Evolutionary conservation across 177 flowering plant genomes (phyloP), one percentile per base, ranked within the genome.

Genomic region (Vitis hybrid): DNA sequence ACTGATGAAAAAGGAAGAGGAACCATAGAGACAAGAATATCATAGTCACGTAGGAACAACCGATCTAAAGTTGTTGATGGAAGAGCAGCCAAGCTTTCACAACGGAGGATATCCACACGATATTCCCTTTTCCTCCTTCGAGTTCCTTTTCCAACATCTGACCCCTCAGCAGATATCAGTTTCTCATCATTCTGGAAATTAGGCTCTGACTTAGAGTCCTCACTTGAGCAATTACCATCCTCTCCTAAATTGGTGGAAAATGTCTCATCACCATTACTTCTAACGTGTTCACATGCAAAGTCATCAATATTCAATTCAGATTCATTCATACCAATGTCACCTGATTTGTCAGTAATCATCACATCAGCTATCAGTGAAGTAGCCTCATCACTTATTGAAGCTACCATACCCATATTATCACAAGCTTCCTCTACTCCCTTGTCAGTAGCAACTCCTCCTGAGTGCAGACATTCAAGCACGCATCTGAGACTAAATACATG

Each of bases 31-130:
- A 91, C 87, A 69, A 90, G 82, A 72, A 93, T 88, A 76, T 93
- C 93, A 86, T 93, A 95, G 77, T 95, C 97, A 71, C 97, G 97
- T 73, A 64, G 85, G 83, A 90, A 93, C 71, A 95, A 71, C 62
- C 96, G 80, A 70, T 95, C 90, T 78, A 93, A 80, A 33, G 98
- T 95, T 72, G 88, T 88, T 10, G 94, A 85, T 39, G 93, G 72
- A 69, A 95, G 86, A 77, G 93, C 69, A 75, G 98, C 99, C 84
- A 95, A 87, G 78, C 99, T 95, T 84, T 95, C 99, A 85, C 98
- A 95, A 19, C 98, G 98, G 22, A 95, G 97, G 69, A 93, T 81
- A 84, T 95, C 94, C 65, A 95, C 94, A 55, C 83, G 89, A 72
- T 90, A 95, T 72, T 82, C 83, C 76, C 76, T 88, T 70, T 62